A percentile compares a stretch with the other conserved stretches of the same genome.
Conservation (phyloP, 352 stramenopile species). For the Phytophthora citrophthora region DNA sequence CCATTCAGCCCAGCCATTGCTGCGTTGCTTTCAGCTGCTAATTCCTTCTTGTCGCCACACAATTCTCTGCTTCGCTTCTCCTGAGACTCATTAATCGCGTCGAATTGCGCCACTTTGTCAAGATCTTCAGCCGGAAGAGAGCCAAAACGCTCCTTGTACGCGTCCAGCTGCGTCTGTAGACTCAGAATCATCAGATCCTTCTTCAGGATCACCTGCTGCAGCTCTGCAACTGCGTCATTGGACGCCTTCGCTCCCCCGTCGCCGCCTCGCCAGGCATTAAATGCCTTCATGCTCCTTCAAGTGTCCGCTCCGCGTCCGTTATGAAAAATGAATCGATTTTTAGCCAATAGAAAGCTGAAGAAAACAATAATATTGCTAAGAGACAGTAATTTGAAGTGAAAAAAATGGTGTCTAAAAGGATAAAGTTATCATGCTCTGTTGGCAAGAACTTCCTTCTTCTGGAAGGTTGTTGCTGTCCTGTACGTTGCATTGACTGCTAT, state of each 20-base stretch:
- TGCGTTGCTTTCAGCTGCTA: conserved; percentile 8
- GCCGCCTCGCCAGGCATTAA: conserved; percentile 33
- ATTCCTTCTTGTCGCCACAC: conserved; percentile 17
- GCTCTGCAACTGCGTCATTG: conserved; percentile 52
- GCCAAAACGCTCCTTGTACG: conserved; percentile 63
- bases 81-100: conserved; percentile 18
- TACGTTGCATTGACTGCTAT: background rate
- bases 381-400: too few species aligned
- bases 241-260: conserved; percentile 26
- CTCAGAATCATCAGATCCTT: conserved; percentile 87
- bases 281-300: conserved; percentile 39
- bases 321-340: conserved; percentile 13
- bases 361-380: conserved; percentile 6
- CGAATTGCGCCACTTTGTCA: conserved; percentile 26
- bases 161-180: conserved; percentile 71
- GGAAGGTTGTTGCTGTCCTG: background rate
- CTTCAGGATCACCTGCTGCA: conserved; percentile 85
- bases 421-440: conserved; percentile 32
- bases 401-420: conserved; percentile 12
- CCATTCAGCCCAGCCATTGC: conserved; percentile 3
- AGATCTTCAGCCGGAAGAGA: conserved; percentile 46
- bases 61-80: conserved; percentile 26
- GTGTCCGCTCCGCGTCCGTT: conserved; percentile 13
- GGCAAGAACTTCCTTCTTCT: conserved; percentile 10
- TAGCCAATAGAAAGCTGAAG: conserved; percentile 15